A percentile compares a stretch with the other conserved stretches of the same genome.
Conservation (phyloP, 192 early-diverging fungal genomes). For the Mortierella antarctica region DNA sequence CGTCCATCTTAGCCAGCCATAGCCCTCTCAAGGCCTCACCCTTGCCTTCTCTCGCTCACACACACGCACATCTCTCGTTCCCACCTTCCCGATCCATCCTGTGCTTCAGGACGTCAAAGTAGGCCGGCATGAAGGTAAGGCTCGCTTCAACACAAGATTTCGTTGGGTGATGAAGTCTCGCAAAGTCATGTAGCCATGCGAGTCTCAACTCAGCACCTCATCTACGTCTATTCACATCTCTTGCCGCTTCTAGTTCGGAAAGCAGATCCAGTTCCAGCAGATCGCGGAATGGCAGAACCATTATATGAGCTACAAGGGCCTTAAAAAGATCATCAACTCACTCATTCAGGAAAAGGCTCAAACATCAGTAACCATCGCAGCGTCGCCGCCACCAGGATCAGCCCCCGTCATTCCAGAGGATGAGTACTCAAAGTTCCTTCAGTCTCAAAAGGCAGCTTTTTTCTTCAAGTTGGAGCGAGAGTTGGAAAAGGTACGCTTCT, state of each 20-base stretch:
- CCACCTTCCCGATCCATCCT: no score
- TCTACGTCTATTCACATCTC: neutral
- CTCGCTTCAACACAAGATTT: no score
- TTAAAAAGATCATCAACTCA: constrained; percentile 97
- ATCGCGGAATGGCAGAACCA: constrained; percentile 93
- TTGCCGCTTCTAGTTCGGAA: constrained; percentile 85
- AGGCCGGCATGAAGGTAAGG: no score
- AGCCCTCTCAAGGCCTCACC: no score
- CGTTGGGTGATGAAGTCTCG: no score
- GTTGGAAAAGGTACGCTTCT: constrained; percentile 84
- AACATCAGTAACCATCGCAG: constrained; percentile 53
- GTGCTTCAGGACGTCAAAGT: no score
- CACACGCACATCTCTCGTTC: no score
- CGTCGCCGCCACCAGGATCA: constrained; percentile 54
- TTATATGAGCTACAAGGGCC: constrained; percentile 97
- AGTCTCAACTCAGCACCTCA: neutral
- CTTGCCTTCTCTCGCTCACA: no score
- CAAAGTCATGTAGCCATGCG: no score
- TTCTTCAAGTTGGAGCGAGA: constrained; percentile 99
- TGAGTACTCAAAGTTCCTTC: constrained; percentile 65
- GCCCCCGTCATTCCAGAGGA: constrained; percentile 53
- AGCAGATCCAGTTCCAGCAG: constrained; percentile 94
- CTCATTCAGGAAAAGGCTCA: constrained; percentile 63
- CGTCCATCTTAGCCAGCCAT: no score
- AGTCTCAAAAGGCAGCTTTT: constrained; percentile 94